Evolutionary conservation across 1,284 basidiomycete genomes (phyloP).

Genomic region (Heterobasidion annosum): DNA sequence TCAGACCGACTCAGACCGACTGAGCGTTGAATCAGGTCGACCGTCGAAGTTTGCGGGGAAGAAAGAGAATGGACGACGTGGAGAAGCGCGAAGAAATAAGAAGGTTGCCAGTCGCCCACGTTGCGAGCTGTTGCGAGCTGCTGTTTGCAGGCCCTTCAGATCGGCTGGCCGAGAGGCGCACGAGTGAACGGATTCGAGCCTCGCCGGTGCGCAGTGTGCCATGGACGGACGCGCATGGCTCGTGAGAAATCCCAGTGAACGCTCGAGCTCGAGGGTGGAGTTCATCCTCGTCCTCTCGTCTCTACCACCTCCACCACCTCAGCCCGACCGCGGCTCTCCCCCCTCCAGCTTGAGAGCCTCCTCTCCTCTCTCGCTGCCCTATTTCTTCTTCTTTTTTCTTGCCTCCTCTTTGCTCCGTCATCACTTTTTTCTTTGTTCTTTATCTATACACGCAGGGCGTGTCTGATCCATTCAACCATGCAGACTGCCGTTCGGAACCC

Average conservation of each 20-base stretch:
- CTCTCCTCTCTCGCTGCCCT: constrained; percentile 1
- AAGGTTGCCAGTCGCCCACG: too few species aligned
- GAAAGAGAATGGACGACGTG: too few species aligned
- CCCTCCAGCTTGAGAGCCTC: constrained; percentile 1
- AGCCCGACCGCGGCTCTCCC: constrained; percentile 1
- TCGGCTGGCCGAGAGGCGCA: too few species aligned
- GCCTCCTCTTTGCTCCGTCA: constrained; percentile 11
- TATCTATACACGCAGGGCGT: constrained; percentile 36
- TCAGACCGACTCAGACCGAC: background rate
- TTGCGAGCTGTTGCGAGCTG: too few species aligned
- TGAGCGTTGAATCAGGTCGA: too few species aligned
- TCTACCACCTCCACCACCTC: background rate
- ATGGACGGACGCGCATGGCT: background rate
- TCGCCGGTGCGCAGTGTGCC: too few species aligned
- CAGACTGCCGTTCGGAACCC: constrained; percentile 15
- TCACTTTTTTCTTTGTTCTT: constrained; percentile 12
- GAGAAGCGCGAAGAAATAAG: too few species aligned
- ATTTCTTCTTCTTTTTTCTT: constrained; percentile 17
- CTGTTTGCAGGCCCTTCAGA: too few species aligned
- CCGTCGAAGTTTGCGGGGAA: too few species aligned
- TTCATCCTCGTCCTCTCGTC: background rate
- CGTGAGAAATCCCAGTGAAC: background rate
- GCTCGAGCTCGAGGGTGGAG: background rate
- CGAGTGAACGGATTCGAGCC: too few species aligned
- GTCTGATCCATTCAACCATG: constrained; percentile 28